Evolutionary conservation across 345 rosid genomes (phyloP).

Genomic region (Anacardium occidentale): DNA sequence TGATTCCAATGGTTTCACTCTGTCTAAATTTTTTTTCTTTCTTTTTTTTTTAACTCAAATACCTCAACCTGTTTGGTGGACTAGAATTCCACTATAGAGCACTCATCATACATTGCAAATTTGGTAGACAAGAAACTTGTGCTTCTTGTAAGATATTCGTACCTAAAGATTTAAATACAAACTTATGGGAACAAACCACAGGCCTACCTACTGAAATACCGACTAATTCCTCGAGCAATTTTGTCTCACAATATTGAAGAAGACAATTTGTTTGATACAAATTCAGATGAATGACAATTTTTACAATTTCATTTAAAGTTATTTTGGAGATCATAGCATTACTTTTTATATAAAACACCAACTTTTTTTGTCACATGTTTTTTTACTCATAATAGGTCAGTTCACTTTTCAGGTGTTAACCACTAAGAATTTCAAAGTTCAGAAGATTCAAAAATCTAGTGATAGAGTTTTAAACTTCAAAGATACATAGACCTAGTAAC

Average conservation of each 20-base stretch:
- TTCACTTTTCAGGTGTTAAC: conserved; percentile 9
- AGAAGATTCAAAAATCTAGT: neutral
- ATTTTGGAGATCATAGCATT: neutral
- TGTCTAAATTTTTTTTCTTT: neutral
- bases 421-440: neutral
- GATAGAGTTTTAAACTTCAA: neutral
- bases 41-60: neutral
- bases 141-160: neutral
- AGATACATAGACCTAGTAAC: neutral
- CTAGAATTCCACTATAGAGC: neutral
- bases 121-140: neutral
- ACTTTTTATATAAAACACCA: neutral
- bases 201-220: neutral
- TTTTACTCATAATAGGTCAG: conserved; percentile 4
- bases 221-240: neutral
- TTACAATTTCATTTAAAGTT: neutral
- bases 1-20: neutral
- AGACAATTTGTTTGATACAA: neutral
- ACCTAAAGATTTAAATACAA: neutral
- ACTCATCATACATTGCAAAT: neutral
- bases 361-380: neutral
- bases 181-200: neutral
- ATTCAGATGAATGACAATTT: neutral
- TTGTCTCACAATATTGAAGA: neutral
- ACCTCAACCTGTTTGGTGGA: neutral